Evolutionary conservation across 1,139 yeast species (phyloP), one percentile per base, ranked within the genome.

Genomic region (Hanseniaspora gamundiae): DNA sequence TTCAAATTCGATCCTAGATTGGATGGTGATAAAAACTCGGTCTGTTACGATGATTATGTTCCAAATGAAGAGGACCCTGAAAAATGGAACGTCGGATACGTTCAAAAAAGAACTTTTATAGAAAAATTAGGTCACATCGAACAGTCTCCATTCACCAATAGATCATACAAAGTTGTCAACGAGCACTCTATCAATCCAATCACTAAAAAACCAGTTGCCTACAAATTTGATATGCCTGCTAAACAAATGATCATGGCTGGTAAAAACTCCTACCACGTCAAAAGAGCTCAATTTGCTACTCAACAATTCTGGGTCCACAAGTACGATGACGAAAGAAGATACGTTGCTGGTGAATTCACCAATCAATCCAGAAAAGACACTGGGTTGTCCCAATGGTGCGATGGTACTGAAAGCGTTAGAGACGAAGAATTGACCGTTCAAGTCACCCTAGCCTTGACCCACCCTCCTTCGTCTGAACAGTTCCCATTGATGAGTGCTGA

Each of bases 401-500:
- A 75, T 55, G 79, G 86, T 52, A 66, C 67, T 45, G 94, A 83
- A 49, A 59, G 67, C 35, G 91, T 85, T 42, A 80, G 94, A 71
- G 75, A 85, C 62, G 81, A 80, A 19, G 93, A 85, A 55, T 63
- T 80, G 51, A 93, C 85, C 46, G 78, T 85, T 46, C 85, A 94
- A 94, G 86, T 87, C 54, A 83, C 94, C 42, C 65, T 85, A 61
- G 93, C 88, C 27, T 74, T 85, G 67, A 85, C 94, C 22, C 95
- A 85, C 61, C 76, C 84, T 57, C 94, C 94, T 54, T 75, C 88
- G 58, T 81, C 81, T 30, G 95, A 85, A 67, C 94, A 85, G 64
- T 85, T 83, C 82, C 94, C 94, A 44, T 93, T 85, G 49, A 85
- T 85, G 95, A 93, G 94, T 38, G 83, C 79, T 47, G 94, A 85